Evolutionary conservation across 2,329 filamentous ascomycete genomes (phyloP).

Genomic region (Dactylonectria macrodidyma): DNA sequence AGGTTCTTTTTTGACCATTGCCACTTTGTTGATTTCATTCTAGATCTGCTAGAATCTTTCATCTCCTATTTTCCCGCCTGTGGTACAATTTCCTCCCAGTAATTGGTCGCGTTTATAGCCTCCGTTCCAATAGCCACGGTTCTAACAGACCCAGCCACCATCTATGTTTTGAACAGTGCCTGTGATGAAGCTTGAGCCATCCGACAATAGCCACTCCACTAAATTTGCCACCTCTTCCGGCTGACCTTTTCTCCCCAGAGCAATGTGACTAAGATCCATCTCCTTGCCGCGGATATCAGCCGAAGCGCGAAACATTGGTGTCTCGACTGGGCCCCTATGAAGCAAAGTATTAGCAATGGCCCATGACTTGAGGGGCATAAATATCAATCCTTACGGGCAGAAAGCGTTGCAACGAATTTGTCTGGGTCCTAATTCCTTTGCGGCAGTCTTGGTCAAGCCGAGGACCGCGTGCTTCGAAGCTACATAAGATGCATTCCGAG

Average conservation of each 20-base stretch:
- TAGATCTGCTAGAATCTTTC: too few species aligned
- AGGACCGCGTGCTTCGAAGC: conserved; percentile 22
- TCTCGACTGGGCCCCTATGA: conserved; percentile 1
- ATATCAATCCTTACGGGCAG: conserved; percentile 18
- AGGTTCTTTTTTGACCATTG: too few species aligned
- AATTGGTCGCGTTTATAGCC: too few species aligned
- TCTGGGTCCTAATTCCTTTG: conserved; percentile 21
- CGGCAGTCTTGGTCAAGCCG: conserved; percentile 12
- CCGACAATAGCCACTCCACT: conserved; percentile 3
- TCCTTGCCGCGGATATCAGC: not conserved
- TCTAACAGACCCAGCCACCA: conserved; percentile 14
- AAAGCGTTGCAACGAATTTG: conserved; percentile 25
- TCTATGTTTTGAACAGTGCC: conserved; percentile 10
- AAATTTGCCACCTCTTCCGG: conserved; percentile 12
- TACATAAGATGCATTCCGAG: conserved; percentile 10
- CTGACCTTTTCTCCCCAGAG: conserved; percentile 9
- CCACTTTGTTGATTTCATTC: too few species aligned
- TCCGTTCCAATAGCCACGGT: too few species aligned
- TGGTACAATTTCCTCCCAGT: too few species aligned
- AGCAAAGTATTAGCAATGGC: not conserved
- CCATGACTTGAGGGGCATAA: not conserved
- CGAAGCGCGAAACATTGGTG: conserved; percentile 10
- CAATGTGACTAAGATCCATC: conserved; percentile 3
- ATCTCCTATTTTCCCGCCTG: too few species aligned
- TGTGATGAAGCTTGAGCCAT: conserved; percentile 13